A percentile compares a stretch with the other conserved stretches of the same genome.
These are phyloP conservation scores for Astrothelium macrocarpum DNA, from an alignment of 495 filamentous ascomycete species.

Conservation along the genomic window DNA sequence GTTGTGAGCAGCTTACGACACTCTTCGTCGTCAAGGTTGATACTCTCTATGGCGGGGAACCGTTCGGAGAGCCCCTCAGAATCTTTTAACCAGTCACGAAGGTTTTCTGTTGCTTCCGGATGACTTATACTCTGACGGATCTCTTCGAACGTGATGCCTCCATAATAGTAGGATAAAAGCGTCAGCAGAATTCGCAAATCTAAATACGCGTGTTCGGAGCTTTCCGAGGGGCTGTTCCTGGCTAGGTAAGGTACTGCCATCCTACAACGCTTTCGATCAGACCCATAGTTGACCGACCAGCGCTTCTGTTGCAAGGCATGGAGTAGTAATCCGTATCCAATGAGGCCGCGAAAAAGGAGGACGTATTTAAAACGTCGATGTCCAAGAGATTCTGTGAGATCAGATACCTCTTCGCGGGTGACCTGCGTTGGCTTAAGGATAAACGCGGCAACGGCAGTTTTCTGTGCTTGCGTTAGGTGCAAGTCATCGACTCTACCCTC, in stretches of 20 bases:
- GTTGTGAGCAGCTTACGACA: constrained; percentile 42
- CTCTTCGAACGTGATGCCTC: constrained; percentile 47
- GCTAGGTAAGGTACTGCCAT: constrained; percentile 66
- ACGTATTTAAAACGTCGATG: not conserved
- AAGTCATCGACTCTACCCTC: not conserved
- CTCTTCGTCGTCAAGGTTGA: constrained; percentile 51
- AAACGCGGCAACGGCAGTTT: not conserved
- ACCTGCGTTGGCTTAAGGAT: not conserved
- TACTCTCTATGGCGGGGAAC: constrained; percentile 32
- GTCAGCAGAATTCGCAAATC: constrained; percentile 62
- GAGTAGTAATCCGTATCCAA: constrained; percentile 46
- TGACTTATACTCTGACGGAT: not conserved
- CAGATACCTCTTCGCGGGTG: not conserved
- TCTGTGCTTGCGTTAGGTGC: not conserved
- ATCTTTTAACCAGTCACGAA: not conserved
- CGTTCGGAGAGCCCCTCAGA: not conserved
- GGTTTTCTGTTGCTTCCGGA: not conserved
- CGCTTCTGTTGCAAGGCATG: constrained; percentile 51
- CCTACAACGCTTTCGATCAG: constrained; percentile 33
- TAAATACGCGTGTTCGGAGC: constrained; percentile 66
- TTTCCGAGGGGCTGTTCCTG: constrained; percentile 53
- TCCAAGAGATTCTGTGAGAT: not conserved
- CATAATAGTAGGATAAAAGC: constrained; percentile 58
- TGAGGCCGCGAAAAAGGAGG: constrained; percentile 50
- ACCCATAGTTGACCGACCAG: constrained; percentile 60